These are phyloP conservation scores for Suhomyces emberorum DNA, from an alignment of 805 yeast genomes.

Conservation along the genomic window DNA sequence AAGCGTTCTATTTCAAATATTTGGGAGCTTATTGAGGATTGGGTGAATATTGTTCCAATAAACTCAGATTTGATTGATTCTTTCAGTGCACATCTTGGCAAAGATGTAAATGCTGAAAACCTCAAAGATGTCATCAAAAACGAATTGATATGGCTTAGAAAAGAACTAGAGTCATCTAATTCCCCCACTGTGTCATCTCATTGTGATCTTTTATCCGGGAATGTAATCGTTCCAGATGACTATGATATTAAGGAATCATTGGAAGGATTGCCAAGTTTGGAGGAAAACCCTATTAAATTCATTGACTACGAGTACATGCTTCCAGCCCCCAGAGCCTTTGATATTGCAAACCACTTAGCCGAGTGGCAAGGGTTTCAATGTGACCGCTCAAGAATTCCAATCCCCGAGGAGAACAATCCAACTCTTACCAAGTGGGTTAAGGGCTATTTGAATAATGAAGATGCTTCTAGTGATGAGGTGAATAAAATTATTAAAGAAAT, in stretches of 20 bases:
- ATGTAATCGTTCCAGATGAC: slow-evolving; percentile 56
- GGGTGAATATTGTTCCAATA: slow-evolving; percentile 63
- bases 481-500: slow-evolving; percentile 53
- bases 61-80: slow-evolving; percentile 36
- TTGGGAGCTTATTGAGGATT: slow-evolving; percentile 59
- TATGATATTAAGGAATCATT: slow-evolving; percentile 13
- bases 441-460: slow-evolving; percentile 45
- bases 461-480: slow-evolving; percentile 30
- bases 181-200: slow-evolving; percentile 65
- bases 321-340: slow-evolving; percentile 71
- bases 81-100: slow-evolving; percentile 30
- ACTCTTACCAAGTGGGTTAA: slow-evolving; percentile 55
- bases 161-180: slow-evolving; percentile 30
- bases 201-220: slow-evolving; percentile 73
- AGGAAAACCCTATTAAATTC: slow-evolving; percentile 47
- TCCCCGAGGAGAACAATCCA: slow-evolving; percentile 41
- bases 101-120: slow-evolving; percentile 21
- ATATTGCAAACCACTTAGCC: slow-evolving; percentile 69
- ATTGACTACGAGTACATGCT: slow-evolving; percentile 73
- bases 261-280: slow-evolving; percentile 13
- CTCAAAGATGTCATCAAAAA: slow-evolving; percentile 36
- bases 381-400: slow-evolving; percentile 56
- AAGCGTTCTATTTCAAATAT: slow-evolving; percentile 40
- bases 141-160: slow-evolving; percentile 57
- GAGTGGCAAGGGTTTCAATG: slow-evolving; percentile 86